Evolutionary conservation across 2,329 filamentous ascomycete genomes (phyloP).

Genomic region (Pseudogymnoascus sp.): DNA sequence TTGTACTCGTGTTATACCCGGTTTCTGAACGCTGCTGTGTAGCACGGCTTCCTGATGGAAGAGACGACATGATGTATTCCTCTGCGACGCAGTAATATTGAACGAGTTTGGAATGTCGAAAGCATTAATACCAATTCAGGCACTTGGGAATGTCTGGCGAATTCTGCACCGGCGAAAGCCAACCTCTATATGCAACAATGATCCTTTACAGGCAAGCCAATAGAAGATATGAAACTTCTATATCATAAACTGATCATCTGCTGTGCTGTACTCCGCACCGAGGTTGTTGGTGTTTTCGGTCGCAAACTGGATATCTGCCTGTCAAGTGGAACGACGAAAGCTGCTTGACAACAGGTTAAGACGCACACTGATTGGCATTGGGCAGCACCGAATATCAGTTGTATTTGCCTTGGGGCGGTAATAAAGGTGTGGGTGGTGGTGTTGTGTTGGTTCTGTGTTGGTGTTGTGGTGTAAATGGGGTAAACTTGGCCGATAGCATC

Average conservation of each 20-base stretch:
- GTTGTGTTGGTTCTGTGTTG: background rate
- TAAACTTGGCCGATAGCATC: background rate
- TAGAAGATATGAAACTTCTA: too few species aligned
- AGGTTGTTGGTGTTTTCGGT: background rate
- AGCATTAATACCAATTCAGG: conserved; percentile 4
- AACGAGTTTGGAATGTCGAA: background rate
- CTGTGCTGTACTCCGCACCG: background rate
- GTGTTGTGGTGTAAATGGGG: conserved; percentile 7
- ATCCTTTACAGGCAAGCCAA: too few species aligned
- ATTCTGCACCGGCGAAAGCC: too few species aligned
- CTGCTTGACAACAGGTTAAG: background rate
- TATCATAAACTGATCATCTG: too few species aligned
- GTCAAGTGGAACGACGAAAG: conserved; percentile 1
- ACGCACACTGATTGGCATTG: background rate
- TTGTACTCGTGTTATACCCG: background rate
- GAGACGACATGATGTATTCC: background rate
- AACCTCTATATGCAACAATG: too few species aligned
- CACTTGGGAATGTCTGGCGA: background rate
- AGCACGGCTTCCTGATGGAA: background rate
- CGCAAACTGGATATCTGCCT: background rate
- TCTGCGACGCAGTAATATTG: conserved; percentile 4
- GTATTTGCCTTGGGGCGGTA: background rate
- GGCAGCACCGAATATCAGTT: background rate
- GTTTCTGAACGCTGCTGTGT: background rate
- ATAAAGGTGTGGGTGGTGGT: background rate